Base-by-base conservation (phyloP, 2,329 filamentous ascomycete genomes). In the Nemania serpens region DNA sequence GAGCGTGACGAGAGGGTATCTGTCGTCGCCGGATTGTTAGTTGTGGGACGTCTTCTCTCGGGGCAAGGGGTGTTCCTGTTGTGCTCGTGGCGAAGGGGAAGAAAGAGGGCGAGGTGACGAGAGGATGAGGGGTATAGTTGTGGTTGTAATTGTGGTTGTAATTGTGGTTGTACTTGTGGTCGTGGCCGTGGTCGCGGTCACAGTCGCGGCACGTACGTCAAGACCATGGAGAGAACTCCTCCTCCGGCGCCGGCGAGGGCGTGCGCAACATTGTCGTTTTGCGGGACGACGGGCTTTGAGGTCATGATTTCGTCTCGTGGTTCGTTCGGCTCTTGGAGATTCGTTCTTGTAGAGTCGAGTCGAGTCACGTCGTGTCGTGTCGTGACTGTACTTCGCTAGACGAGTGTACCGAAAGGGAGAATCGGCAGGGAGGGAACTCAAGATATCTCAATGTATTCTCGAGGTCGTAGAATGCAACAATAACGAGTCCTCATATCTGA, bases 211-310 rank as follows among this genome's bases (percentile, higher is more conserved):
- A 69, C 70, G 65, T 85, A 96, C 88, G 95, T 99, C 77, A 99
- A 79, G 69, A 93, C 86, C 92, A 98, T 99, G 69, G 95, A 97
- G 61, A 98, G 81, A 59, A 99, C 89, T 62, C 95, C 95, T 68
- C 95, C 95, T 69, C 95, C 95, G 52, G 93, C 91, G 68, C 94
- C 94, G 58, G 93, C 91, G 61, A 98, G 86, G 63, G 94, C 94
- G 79, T 98, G 94, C 59, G 94, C 93, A 74, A 98, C 92, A 82
- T 97, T 97, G 82, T 98, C 94, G 75, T 93, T 95, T 73, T 96
- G 92, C 64, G 93, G 91, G 47, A 89, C 80, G 48, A 87, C 84
- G 47, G 88, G 81, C 69, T 89, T 89, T 75, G 71, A 69, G 47
- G 69, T 65, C 68, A 72, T 70, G 12, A 49, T 59, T 43, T 55